Conservation (phyloP, 169 alveolate genomes). For the Haemoproteus tartakovskyi region DNA sequence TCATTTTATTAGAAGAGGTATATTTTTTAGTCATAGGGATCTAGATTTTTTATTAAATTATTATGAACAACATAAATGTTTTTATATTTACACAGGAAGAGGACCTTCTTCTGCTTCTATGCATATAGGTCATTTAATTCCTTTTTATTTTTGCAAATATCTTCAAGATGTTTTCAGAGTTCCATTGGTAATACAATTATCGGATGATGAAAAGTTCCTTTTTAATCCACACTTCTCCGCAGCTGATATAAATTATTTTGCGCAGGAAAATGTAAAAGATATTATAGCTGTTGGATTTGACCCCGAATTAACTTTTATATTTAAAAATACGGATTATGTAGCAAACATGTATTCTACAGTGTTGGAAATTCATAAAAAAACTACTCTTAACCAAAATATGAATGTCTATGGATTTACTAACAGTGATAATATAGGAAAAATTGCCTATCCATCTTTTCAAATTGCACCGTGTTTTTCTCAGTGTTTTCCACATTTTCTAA, state of each 20-base stretch:
- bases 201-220: conserved; percentile 99
- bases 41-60: conserved; percentile 89
- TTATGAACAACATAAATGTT: conserved; percentile 91
- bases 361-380: conserved; percentile 91
- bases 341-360: conserved; percentile 88
- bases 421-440: conserved; percentile 92
- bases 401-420: conserved; percentile 92
- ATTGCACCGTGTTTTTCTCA: conserved; percentile 95
- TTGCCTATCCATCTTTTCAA: conserved; percentile 96
- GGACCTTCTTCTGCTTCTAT: conserved; percentile 99
- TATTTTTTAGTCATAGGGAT: conserved; percentile 98
- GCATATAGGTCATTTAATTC: conserved; percentile 98
- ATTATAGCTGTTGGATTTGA: conserved; percentile 99
- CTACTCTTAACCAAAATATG: conserved; percentile 92
- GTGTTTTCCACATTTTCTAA: conserved; percentile 91
- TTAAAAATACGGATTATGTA: conserved; percentile 88
- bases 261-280: conserved; percentile 96
- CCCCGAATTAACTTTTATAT: conserved; percentile 96
- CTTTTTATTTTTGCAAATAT: conserved; percentile 96
- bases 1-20: conserved; percentile 94
- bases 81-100: conserved; percentile 97
- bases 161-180: conserved; percentile 95
- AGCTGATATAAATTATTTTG: conserved; percentile 85
- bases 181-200: conserved; percentile 96
- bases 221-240: conserved; percentile 90